Evolutionary conservation across 2,329 filamentous ascomycete species (phyloP).

Genomic region (Sphaerulina populicola): DNA sequence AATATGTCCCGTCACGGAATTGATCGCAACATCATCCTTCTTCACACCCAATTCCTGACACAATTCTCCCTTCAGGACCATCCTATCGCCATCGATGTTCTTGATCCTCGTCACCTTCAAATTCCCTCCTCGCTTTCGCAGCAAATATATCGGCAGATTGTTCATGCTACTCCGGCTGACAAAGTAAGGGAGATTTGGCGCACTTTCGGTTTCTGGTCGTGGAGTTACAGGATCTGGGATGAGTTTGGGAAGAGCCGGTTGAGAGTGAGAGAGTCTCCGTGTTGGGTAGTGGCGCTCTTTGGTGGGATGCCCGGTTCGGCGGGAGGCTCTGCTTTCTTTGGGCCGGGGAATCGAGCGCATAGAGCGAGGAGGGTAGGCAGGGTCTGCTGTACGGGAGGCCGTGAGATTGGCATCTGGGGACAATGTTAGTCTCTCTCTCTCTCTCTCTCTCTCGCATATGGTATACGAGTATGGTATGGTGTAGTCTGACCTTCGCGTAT

Average conservation of each 20-base stretch:
- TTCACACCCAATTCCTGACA: constrained; percentile 42
- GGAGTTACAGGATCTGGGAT: constrained; percentile 23
- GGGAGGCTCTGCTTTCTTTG: constrained; percentile 32
- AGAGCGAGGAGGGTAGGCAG: constrained; percentile 28
- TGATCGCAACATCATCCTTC: constrained; percentile 49
- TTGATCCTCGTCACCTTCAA: constrained; percentile 65
- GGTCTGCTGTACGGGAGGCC: constrained; percentile 29
- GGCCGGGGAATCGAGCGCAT: constrained; percentile 32
- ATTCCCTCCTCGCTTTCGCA: constrained; percentile 66
- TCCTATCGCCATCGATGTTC: constrained; percentile 66
- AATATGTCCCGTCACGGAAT: constrained; percentile 62
- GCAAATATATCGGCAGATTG: constrained; percentile 68
- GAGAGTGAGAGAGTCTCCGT: constrained; percentile 23
- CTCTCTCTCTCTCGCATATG: too few species aligned
- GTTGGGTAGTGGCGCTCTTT: constrained; percentile 31
- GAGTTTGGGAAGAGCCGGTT: constrained; percentile 17
- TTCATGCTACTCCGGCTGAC: constrained; percentile 62
- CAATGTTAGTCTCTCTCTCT: background rate
- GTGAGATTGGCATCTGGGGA: constrained; percentile 29
- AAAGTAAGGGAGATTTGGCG: constrained; percentile 54
- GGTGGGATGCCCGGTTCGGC: constrained; percentile 30
- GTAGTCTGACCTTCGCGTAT: constrained; percentile 7
- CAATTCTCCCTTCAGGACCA: constrained; percentile 57
- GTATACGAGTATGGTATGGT: background rate
- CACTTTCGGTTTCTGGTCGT: constrained; percentile 28